A percentile compares a stretch with the other conserved stretches of the same genome.
These are phyloP conservation scores for Casuarina glauca DNA, from an alignment of 306 rosid species.

Conservation along the genomic window DNA sequence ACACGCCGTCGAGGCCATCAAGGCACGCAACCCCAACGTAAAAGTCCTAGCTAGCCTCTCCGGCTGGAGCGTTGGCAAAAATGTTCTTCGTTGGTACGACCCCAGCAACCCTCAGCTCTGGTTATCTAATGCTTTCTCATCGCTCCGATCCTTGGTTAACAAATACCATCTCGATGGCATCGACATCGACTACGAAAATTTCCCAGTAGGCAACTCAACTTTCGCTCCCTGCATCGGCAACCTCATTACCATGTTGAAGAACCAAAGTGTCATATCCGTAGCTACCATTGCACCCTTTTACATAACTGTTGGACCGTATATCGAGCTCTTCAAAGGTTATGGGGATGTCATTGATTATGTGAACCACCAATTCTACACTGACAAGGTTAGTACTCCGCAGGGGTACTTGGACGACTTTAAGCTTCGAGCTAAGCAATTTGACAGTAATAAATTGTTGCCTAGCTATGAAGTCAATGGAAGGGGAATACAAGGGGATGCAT, in stretches of 20 bases:
- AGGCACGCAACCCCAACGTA: constrained; percentile 35
- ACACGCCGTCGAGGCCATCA: constrained; percentile 37
- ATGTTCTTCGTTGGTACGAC: constrained; percentile 46
- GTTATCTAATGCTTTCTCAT: constrained; percentile 54
- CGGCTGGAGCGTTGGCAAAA: constrained; percentile 47
- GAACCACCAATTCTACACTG: constrained; percentile 58
- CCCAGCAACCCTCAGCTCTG: constrained; percentile 39
- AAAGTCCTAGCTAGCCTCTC: constrained; percentile 57
- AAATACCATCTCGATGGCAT: constrained; percentile 56
- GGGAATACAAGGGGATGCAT: constrained; percentile 55
- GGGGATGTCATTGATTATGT: constrained; percentile 45
- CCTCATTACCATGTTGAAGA: constrained; percentile 52
- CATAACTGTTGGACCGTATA: constrained; percentile 34
- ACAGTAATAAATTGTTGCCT: constrained; percentile 36
- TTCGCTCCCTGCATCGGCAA: constrained; percentile 62
- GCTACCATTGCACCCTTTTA: constrained; percentile 61
- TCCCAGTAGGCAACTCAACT: constrained; percentile 28
- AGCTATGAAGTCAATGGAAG: constrained; percentile 53
- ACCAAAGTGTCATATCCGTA: constrained; percentile 38
- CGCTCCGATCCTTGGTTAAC: constrained; percentile 30
- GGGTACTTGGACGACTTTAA: constrained; percentile 35
- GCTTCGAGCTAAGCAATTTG: constrained; percentile 34
- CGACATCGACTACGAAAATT: constrained; percentile 53
- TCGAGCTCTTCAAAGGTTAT: constrained; percentile 39
- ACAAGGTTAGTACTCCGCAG: constrained; percentile 36